Base-by-base conservation (phyloP, 805 yeast genomes). In the Metschnikowia matae region DNA sequence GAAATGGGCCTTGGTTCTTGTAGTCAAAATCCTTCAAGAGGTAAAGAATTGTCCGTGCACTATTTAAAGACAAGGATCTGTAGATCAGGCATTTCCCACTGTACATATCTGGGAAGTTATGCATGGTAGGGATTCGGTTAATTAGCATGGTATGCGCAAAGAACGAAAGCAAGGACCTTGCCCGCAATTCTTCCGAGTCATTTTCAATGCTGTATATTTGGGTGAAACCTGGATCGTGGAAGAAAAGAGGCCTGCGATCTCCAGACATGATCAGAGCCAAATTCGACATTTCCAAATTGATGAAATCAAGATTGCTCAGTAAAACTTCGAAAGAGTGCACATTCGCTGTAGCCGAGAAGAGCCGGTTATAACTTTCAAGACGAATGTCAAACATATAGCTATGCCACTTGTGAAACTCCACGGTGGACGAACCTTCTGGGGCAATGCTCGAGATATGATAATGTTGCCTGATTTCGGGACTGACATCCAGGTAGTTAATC, bases 401-500 rank as follows among this genome's bases (percentile, higher is more conserved):
- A 43, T 53, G 52, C 33, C 37, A 43, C n/a, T 36, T 21, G 35
- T 46, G 36, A 29, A 48, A 41, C 14, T 41, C 49, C 5, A 29
- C 32, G 13, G 46, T 36, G 17, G 33, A 31, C 3, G 42, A 23
- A 3, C 41, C 48, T 14, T 15, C 33, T 6, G 21, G 29, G 6
- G 46, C 40, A 13, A 44, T 34, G 13, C 33, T 23, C 8, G 38
- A 14, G 4, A 17, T 34, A 23, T 35, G 23, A 15, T 15, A 8
- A 20, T 23, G 39, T 11, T 41, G 32, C 17, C 39, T 48, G 32
- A 54, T 52, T 34, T 53, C 55, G 14, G 49, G 48, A 32, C 58
- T 55, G 6, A 46, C 60, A 56, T 79, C 82, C 13, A 49, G 52
- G 45, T 66, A 72, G 54, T 70, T 68, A 39, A 81, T 65, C 21